phyloP scores from a whole-genome alignment of 108 stramenopile species.

The Seminavis robusta region DNA sequence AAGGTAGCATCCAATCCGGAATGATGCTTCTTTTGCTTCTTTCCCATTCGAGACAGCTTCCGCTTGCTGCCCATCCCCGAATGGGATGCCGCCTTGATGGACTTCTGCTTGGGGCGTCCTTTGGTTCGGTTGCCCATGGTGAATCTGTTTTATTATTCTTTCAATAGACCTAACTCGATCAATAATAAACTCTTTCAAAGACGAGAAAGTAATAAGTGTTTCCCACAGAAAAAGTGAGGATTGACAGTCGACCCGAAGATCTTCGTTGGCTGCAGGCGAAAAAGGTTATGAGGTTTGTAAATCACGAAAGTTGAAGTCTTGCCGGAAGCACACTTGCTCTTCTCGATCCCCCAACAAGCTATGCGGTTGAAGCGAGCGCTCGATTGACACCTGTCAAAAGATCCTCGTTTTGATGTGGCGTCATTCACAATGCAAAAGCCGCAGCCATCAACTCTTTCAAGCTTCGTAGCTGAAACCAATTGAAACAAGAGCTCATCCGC shows the following conservation, averaged over 20 bases:
- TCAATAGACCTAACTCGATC: no score
- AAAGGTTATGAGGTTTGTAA: neutral
- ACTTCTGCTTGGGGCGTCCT: conserved; percentile 81
- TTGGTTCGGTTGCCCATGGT: conserved; percentile 87
- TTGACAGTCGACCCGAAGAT: no score
- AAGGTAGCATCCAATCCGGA: conserved; percentile 93
- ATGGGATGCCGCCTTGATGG: conserved; percentile 87
- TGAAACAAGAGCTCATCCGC: neutral
- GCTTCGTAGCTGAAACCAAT: no score
- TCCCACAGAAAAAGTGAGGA: neutral
- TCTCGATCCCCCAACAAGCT: no score
- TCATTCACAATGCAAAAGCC: no score
- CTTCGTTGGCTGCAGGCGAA: neutral
- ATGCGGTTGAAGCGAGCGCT: no score
- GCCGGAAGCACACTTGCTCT: no score
- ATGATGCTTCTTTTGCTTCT: conserved; percentile 88
- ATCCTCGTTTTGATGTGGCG: no score
- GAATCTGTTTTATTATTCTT: neutral
- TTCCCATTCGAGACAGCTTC: conserved; percentile 96
- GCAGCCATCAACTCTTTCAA: no score
- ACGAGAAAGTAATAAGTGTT: neutral
- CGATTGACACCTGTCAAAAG: no score
- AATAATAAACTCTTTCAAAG: neutral
- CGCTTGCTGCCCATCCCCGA: conserved; percentile 89
- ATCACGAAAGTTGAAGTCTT: no score